Evolutionary conservation across 1,284 basidiomycete genomes (phyloP), one percentile per base, ranked within the genome.

Genomic region (Ustilago trichophora): DNA sequence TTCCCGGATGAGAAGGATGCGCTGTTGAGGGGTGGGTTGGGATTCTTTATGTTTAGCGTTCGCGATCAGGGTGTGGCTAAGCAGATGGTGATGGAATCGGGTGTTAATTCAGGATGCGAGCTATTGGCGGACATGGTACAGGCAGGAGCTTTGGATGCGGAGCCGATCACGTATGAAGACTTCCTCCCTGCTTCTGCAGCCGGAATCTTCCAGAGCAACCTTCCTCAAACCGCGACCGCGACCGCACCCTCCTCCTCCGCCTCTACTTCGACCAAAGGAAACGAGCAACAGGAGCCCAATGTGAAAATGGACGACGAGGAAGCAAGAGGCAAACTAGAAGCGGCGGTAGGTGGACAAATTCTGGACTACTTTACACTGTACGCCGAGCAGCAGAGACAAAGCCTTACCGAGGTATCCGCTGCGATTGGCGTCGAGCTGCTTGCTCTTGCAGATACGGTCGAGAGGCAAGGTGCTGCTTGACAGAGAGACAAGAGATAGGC

Each of bases 121-220:
- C 3, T 45, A 27, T 22, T 77, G 3, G 63, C 67, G 9, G 54
- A 50, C 26, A 77, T 83, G 32, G 68, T 83, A 18, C 26, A 47
- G 6, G 46, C 52, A 2, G 83, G 82, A 1, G 56, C 70, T 11
- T 73, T 83, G 18, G 57, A 49, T 1, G 76, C 69, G 31, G 72
- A 76, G 29, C 82, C 83, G 7, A 77, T 84, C 18, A 80, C 81
- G 8, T 84, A 83, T 57, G 83, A 84, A 55, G 83, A 83, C 54
- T 84, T 84, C 62, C 60, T 84, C 13, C 83, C 83, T 1, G 83
- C 83, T 3, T 80, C 76, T 3, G 83, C 83, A 7, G 83, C 83
- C 1, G 83, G 83, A 10, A 84, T 84, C 50, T 84, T 84, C 72
- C 81, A 82, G 53, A 80, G 77, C 26, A 84, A 84, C 16, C 51